These are phyloP conservation scores for Coemansia sp. DNA, from an alignment of 192 early-diverging fungal species.

Conservation along the genomic window DNA sequence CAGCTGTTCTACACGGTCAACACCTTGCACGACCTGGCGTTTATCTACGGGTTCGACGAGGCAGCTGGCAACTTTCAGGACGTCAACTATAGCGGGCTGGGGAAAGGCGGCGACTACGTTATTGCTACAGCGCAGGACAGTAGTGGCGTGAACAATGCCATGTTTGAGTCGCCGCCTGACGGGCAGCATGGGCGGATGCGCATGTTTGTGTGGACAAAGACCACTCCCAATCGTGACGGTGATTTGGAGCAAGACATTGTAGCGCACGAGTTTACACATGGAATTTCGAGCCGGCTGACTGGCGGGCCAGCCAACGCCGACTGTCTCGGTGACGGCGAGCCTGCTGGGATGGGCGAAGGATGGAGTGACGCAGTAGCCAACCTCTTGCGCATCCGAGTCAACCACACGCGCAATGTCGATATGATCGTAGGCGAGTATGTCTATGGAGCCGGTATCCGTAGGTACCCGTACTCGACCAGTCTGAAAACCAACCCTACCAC, in stretches of 20 bases:
- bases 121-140: conserved; percentile 94
- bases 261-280: conserved; percentile 94
- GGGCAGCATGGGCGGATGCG: conserved; percentile 89
- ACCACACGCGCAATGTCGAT: conserved; percentile 57
- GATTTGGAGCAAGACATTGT: conserved; percentile 91
- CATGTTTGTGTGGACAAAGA: conserved; percentile 93
- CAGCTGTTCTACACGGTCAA: conserved; percentile 96
- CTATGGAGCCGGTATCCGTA: conserved; percentile 84
- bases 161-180: conserved; percentile 95
- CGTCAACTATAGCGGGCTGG: conserved; percentile 82
- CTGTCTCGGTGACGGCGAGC: conserved; percentile 87
- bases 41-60: conserved; percentile 91
- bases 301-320: conserved; percentile 90
- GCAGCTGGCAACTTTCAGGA: conserved; percentile 94
- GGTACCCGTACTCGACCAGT: conserved; percentile 74
- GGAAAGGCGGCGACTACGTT: conserved; percentile 82
- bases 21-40: conserved; percentile 86
- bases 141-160: conserved; percentile 90
- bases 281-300: conserved; percentile 88
- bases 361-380: conserved; percentile 95
- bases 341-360: conserved; percentile 94
- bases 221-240: conserved; percentile 76
- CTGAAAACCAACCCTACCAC: conserved; percentile 78
- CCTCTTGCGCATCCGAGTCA: conserved; percentile 67
- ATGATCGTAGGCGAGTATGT: conserved; percentile 75